A percentile compares a stretch with the other conserved stretches of the same genome.
phyloP scores from a whole-genome alignment of 83 land plant species.

The Thuja plicata region DNA sequence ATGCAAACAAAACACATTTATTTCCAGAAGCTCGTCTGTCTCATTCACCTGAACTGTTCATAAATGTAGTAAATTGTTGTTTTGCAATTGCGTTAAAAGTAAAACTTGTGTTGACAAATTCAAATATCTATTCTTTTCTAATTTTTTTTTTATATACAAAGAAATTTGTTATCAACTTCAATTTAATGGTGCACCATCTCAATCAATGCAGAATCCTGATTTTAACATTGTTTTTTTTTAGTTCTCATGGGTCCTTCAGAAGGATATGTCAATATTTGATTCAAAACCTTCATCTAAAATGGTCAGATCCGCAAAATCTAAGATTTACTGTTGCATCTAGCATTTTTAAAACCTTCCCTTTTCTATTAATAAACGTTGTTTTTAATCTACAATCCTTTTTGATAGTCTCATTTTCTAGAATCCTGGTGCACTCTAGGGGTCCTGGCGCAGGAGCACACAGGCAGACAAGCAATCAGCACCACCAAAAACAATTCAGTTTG shows the following conservation, averaged over 20 bases:
- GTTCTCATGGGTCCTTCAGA: not conserved
- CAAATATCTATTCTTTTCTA: not conserved
- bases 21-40: too few species aligned
- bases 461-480: too few species aligned
- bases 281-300: not conserved
- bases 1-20: too few species aligned
- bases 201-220: not conserved
- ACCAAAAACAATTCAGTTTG: too few species aligned
- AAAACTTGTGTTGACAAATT: not conserved
- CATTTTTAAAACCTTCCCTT: not conserved
- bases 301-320: not conserved
- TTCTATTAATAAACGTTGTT: not conserved
- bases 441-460: too few species aligned
- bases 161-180: not conserved
- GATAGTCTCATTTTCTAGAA: not conserved
- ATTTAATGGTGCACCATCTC: not conserved
- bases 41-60: too few species aligned
- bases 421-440: not conserved
- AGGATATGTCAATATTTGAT: not conserved
- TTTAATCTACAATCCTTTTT: not conserved
- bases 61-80: too few species aligned
- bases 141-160: not conserved
- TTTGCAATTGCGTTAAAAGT: not conserved
- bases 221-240: not conserved
- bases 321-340: not conserved